Percentiles rank a stretch among this genome's conserved stretches.
Evolutionary conservation across 148 eudicot genomes (phyloP).

Genomic region (Fagopyrum tataricum): DNA sequence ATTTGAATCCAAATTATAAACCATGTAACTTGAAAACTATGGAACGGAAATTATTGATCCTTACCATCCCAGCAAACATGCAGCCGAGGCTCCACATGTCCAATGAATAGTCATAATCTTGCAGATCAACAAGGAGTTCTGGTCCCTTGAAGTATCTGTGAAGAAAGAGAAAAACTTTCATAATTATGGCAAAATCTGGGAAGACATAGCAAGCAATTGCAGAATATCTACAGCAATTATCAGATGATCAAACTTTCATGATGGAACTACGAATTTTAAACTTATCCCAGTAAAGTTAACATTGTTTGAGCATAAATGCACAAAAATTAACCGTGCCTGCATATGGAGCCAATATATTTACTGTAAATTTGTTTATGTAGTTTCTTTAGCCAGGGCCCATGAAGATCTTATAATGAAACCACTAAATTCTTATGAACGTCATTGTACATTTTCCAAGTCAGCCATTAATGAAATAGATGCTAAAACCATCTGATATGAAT

Average conservation of each 20-base stretch:
- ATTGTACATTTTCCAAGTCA: neutral
- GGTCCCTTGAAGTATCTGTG: constrained; percentile 80
- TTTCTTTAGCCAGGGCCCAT: neutral
- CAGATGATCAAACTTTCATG: neutral
- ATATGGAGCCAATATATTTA: neutral
- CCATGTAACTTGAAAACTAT: neutral
- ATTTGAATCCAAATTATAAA: neutral
- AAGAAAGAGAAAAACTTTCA: constrained; percentile 2
- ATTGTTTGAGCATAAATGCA: neutral
- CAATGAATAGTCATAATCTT: constrained; percentile 85
- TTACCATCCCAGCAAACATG: constrained; percentile 93
- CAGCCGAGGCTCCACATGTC: constrained; percentile 94
- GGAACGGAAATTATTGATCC: constrained; percentile 8
- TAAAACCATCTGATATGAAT: neutral
- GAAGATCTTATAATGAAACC: neutral
- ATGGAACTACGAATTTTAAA: neutral
- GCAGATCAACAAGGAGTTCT: constrained; percentile 84
- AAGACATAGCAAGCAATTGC: neutral
- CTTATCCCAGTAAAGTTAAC: neutral
- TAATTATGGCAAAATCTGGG: neutral
- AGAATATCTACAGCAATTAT: neutral
- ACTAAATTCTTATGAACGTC: neutral
- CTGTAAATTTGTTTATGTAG: neutral
- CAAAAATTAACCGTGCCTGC: neutral
- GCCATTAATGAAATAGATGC: neutral